phyloP scores from a whole-genome alignment of 2,329 filamentous ascomycete genomes.

The Penicillium sp. region DNA sequence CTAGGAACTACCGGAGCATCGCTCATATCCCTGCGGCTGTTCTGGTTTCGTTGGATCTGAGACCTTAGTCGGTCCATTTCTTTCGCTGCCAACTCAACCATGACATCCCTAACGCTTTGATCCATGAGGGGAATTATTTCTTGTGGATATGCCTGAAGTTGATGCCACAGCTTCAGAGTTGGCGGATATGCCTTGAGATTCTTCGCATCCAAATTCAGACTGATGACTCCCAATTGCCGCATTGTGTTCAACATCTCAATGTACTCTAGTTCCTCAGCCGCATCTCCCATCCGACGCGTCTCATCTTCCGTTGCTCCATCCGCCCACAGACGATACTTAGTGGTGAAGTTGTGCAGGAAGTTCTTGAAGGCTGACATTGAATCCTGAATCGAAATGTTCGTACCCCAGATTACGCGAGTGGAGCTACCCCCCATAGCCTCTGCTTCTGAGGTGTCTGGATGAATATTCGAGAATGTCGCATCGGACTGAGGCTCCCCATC shows the following conservation, averaged over 20 bases:
- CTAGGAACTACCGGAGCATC: conserved; percentile 79
- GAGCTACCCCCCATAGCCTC: conserved; percentile 82
- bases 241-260: conserved; percentile 86
- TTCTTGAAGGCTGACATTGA: conserved; percentile 87
- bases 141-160: conserved; percentile 89
- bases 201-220: conserved; percentile 84
- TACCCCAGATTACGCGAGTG: conserved; percentile 91
- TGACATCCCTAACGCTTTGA: conserved; percentile 88
- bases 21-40: conserved; percentile 61
- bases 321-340: conserved; percentile 90
- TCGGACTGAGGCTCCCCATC: conserved; percentile 59
- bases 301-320: conserved; percentile 83
- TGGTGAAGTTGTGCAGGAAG: conserved; percentile 88
- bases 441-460: conserved; percentile 90
- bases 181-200: conserved; percentile 93
- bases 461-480: conserved; percentile 68
- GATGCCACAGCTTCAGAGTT: conserved; percentile 93
- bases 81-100: conserved; percentile 84
- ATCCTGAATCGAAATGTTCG: conserved; percentile 91
- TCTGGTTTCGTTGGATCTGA: conserved; percentile 54
- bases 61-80: conserved; percentile 74
- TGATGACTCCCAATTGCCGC: conserved; percentile 81
- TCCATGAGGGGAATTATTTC: conserved; percentile 98
- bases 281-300: conserved; percentile 67
- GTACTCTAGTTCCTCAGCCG: conserved; percentile 81